These are phyloP conservation scores for Stipa capillata DNA, from an alignment of 176 grass and related monocot species.

Conservation along the genomic window DNA sequence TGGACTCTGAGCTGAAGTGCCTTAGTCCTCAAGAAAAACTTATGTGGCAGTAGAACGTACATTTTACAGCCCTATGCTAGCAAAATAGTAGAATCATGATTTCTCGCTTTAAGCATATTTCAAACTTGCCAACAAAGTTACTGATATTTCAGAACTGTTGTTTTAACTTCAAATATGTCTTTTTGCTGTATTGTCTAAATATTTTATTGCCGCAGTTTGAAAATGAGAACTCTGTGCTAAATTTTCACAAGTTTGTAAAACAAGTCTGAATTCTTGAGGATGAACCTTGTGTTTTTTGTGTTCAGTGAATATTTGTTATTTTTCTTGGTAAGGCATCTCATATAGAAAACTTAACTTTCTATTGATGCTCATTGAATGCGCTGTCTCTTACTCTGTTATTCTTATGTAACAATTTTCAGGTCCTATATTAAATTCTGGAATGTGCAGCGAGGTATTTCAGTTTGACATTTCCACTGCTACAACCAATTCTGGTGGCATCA, in stretches of 20 bases:
- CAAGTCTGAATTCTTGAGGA: neutral
- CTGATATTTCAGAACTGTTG: neutral
- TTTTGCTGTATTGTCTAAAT: neutral
- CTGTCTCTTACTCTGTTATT: constrained; percentile 11
- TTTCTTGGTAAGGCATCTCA: neutral
- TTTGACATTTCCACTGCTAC: constrained; percentile 56
- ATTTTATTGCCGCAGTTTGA: neutral
- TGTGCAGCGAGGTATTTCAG: constrained; percentile 96
- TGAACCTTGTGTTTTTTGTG: neutral
- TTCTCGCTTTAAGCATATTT: neutral
- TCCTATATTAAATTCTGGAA: constrained; percentile 83
- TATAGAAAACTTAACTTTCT: neutral
- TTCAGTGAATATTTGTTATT: neutral
- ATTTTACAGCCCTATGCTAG: neutral
- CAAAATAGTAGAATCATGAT: neutral
- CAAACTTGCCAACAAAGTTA: neutral
- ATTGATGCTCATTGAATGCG: neutral
- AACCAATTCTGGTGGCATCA: constrained; percentile 40
- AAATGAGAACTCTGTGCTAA: neutral
- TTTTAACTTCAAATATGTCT: neutral
- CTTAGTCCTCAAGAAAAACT: neutral
- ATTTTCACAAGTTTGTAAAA: neutral
- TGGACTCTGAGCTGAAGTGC: neutral
- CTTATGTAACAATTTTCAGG: constrained; percentile 48
- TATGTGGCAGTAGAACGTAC: neutral